A percentile compares a stretch with the other conserved stretches of the same genome.
Evolutionary conservation across 2,329 filamentous ascomycete species (phyloP).

Genomic region (Clonostachys rhizophaga): DNA sequence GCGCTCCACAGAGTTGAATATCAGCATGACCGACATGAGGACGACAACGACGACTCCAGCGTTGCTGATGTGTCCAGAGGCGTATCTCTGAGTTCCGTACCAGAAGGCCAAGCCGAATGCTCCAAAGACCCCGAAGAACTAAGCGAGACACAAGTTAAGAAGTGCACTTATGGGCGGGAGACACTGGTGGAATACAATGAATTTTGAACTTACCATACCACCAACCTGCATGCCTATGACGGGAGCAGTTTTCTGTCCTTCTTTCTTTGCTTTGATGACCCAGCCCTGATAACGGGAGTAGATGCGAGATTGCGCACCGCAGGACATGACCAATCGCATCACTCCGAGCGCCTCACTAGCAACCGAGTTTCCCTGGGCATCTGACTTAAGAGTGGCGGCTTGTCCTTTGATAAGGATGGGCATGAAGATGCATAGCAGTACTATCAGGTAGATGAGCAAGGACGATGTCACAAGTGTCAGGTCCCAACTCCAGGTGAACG

Average conservation of each 20-base stretch:
- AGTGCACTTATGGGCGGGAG: too few relatives aligned
- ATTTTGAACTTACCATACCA: too few relatives aligned
- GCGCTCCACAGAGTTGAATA: conserved; percentile 50
- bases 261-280: conserved; percentile 45
- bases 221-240: too few relatives aligned
- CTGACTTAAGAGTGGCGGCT: conserved; percentile 32
- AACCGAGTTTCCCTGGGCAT: conserved; percentile 52
- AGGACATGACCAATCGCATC: conserved; percentile 59
- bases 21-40: conserved; percentile 53
- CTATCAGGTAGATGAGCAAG: conserved; percentile 48
- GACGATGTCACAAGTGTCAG: conserved; percentile 55
- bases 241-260: conserved; percentile 19
- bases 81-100: conserved; percentile 51
- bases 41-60: conserved; percentile 54
- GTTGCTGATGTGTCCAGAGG: conserved; percentile 39
- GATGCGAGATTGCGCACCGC: conserved; percentile 53
- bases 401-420: conserved; percentile 52
- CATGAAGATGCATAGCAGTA: conserved; percentile 41
- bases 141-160: too few relatives aligned
- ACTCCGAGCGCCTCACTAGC: conserved; percentile 57
- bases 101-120: conserved; percentile 55
- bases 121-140: conserved; percentile 43
- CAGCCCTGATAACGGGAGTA: conserved; percentile 47
- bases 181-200: conserved; percentile 35
- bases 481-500: conserved; percentile 53